Conservation (phyloP, 257 asterid genomes). For the Craterostigma plantagineum region DNA sequence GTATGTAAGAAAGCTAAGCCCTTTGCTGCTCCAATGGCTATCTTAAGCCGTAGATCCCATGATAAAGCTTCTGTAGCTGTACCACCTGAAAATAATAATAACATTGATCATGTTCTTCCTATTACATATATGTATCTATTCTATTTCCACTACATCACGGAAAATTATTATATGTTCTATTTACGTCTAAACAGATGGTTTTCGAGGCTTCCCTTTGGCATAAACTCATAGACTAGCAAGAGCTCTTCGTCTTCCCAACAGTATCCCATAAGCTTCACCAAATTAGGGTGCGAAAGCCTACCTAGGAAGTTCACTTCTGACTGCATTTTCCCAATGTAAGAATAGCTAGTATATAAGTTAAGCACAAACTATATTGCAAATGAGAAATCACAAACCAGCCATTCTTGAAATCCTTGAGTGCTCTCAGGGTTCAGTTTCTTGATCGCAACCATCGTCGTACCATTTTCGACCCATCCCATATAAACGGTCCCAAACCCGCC, state of each 20-base stretch:
- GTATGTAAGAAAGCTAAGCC: conserved; percentile 37
- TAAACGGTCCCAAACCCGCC: conserved; percentile 50
- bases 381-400: conserved; percentile 37
- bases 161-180: conserved; percentile 8
- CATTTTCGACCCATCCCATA: conserved; percentile 41
- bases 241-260: conserved; percentile 42
- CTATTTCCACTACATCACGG: no score
- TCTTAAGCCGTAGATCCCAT: conserved; percentile 39
- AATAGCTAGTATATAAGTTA: no score
- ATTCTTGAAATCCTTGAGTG: conserved; percentile 37
- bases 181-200: conserved; percentile 45
- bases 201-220: conserved; percentile 46
- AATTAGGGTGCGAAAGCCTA: conserved; percentile 33
- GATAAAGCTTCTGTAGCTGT: conserved; percentile 19
- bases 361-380: no score
- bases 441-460: conserved; percentile 35
- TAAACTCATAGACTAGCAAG: conserved; percentile 39
- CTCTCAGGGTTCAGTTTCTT: conserved; percentile 36
- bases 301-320: conserved; percentile 47
- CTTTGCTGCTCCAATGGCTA: conserved; percentile 41
- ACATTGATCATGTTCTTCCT: no score
- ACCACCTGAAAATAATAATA: conserved; percentile 16
- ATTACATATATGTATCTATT: neutral
- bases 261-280: conserved; percentile 49
- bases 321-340: conserved; percentile 16